A percentile compares a stretch with the other conserved stretches of the same genome.
phyloP scores from a whole-genome alignment of 306 rosid species.

The Malus asiatica region DNA sequence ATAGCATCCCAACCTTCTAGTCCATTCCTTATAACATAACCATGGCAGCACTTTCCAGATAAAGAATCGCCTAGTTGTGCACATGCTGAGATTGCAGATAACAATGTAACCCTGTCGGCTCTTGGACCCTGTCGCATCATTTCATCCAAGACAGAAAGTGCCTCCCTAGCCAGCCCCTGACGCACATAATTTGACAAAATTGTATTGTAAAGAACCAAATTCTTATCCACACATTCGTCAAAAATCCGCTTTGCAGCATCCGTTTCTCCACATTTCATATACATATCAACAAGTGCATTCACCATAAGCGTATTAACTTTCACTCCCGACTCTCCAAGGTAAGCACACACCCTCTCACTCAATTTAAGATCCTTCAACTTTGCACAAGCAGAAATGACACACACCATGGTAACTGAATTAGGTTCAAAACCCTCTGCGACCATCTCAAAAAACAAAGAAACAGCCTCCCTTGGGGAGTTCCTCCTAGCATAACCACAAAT shows the following conservation, averaged over 20 bases:
- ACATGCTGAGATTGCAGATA: slow-evolving; percentile 55
- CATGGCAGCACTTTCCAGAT: slow-evolving; percentile 56
- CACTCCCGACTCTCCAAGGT: slow-evolving; percentile 39
- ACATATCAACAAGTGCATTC: slow-evolving; percentile 74
- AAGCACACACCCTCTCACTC: slow-evolving; percentile 41
- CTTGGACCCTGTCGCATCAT: slow-evolving; percentile 43
- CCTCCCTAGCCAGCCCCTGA: slow-evolving; percentile 43
- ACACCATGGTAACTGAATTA: slow-evolving; percentile 57
- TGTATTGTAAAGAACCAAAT: slow-evolving; percentile 69
- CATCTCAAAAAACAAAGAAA: slow-evolving; percentile 67
- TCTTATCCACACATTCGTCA: slow-evolving; percentile 36
- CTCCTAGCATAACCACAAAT: slow-evolving; percentile 64
- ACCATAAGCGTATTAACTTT: slow-evolving; percentile 44
- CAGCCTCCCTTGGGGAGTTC: slow-evolving; percentile 42
- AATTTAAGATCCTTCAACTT: slow-evolving; percentile 62
- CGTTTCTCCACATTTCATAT: slow-evolving; percentile 65
- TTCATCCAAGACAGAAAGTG: slow-evolving; percentile 33
- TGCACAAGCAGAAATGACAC: slow-evolving; percentile 71
- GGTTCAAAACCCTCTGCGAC: slow-evolving; percentile 44
- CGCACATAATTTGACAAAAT: slow-evolving; percentile 65
- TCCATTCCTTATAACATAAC: slow-evolving; percentile 57
- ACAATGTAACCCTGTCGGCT: slow-evolving; percentile 60
- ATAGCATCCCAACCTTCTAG: slow-evolving; percentile 61
- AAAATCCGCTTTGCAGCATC: slow-evolving; percentile 41
- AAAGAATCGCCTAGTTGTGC: slow-evolving; percentile 50